phyloP scores from a whole-genome alignment of 768 basidiomycete genomes.

The Naganishia vaughanmartiniae region DNA sequence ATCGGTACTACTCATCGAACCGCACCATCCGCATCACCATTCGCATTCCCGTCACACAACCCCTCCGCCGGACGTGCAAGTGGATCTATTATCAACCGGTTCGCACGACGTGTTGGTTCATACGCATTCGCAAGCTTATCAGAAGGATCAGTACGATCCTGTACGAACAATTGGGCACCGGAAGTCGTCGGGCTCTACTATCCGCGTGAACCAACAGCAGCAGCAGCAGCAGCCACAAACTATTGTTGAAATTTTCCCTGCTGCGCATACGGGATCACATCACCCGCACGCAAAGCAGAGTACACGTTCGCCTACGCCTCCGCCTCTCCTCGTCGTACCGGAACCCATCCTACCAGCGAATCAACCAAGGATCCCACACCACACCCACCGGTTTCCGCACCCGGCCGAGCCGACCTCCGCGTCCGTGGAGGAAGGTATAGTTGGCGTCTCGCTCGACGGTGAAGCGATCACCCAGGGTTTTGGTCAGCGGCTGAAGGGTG shows the following conservation, averaged over 20 bases:
- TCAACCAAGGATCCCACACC: neutral
- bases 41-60: neutral
- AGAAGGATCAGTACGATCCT: too few relatives aligned
- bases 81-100: neutral
- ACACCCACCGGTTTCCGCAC: conserved; percentile 12
- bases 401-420: neutral
- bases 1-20: neutral
- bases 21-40: neutral
- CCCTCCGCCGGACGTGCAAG: neutral
- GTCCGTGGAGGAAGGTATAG: too few relatives aligned
- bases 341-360: neutral
- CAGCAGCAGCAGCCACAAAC: neutral
- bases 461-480: too few relatives aligned
- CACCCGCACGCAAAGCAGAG: neutral
- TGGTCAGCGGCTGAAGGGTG: too few relatives aligned
- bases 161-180: neutral
- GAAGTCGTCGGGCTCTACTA: neutral
- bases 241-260: neutral
- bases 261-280: neutral
- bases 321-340: neutral
- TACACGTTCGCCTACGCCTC: neutral
- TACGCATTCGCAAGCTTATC: neutral
- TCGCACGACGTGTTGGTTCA: conserved; percentile 6
- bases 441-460: too few relatives aligned
- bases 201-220: neutral